Evolutionary conservation across 2,329 filamentous ascomycete genomes (phyloP), one percentile per base, ranked within the genome.

Genomic region (Colletotrichum viniferum): DNA sequence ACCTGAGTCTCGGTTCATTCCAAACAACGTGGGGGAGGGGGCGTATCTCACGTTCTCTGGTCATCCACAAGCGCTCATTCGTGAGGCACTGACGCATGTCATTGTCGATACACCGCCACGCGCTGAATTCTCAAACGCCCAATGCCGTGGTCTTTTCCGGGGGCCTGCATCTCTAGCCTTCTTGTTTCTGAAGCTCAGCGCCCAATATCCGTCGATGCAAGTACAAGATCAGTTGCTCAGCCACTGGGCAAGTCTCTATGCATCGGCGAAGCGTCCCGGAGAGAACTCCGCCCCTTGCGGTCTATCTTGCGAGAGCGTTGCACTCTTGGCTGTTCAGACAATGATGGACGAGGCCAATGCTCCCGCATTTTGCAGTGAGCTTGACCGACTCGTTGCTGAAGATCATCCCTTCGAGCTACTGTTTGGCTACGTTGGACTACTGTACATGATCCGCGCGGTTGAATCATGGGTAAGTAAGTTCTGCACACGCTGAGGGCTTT

Each of bases 381-480:
- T 66, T 5, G 55, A 56, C 5, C 63, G 43, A 14, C 26, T 65
- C 4, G 60, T n/a, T 4, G 63, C 36, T 18, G 88, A 89, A 26
- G 87, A 82, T 1, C 86, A 85, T 55, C 81, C 83, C 1, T 91
- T 93, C 71, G 93, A 95, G 79, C 89, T 93, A 82, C 84, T 94
- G 4, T 92, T 92, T 80, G 94, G 93, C 4, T 88, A 92, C 8
- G 91, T 93, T 2, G 93, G 93, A 1, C 90, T 92, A 71, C 85
- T 95, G 24, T 95, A 94, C 80, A 85, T 94, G 61, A 87, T 95
- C 48, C 88, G 94, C 1, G 84, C 94, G 73, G 90, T 94, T 32
- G 89, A 89, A 28, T 87, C 88, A 21, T 89, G 88, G 76, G 90
- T 93, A 85, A 87, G 28, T 87, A 88, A 69, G 83, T 84, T 18